Base-by-base conservation (phyloP, 192 early-diverging fungal genomes). In the Coemansia sp. region DNA sequence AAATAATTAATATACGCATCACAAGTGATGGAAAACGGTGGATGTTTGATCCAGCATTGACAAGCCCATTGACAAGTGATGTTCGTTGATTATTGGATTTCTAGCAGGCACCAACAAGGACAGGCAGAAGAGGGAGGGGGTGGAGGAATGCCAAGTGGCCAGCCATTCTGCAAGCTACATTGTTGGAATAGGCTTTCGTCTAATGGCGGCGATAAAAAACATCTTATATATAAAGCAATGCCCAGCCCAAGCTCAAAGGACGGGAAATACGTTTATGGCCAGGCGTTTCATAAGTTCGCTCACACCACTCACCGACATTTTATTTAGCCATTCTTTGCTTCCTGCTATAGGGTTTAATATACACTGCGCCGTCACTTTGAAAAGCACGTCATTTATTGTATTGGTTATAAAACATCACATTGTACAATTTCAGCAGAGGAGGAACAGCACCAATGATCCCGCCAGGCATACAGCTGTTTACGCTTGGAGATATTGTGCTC, bases 401-500 rank as follows among this genome's bases (percentile, higher is more conserved):
- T 41, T 71, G 20, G 51, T 52, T 26, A 39, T 46, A 30, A 23
- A 38, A 44, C 0, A 36, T 48, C 21, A 26, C 55, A 57, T 58
- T 35, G n/a, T 41, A 55, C 52, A 18, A 5, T 18, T 21, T 12
- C 20, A 49, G 20, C 14, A 18, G n/a, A 18, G 18, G 18, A 20
- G 46, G 20, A 49, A 49, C 46, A 49, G 1, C 44, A 14, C 44
- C 6, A 33, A 81, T 81, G 78, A 64, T 81, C 56, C 49, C 75
- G 45, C 78, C 78, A n/a, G 69, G 73, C 34, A 41, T 81, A 26
- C 78, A 68, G 10, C 59, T 81, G 36, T 81, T 81, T 58, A 71
- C 78, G 35, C 57, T 72, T 44, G 69, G 78, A 26, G 78, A 75
- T 21, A 64, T 81, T 41, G 73, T 81, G 30, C 39, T 81, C 53